Percentiles rank a stretch among this genome's conserved stretches.
These are phyloP conservation scores for Myotisia sp. DNA, from an alignment of 2,329 filamentous ascomycete genomes.

Conservation along the genomic window DNA sequence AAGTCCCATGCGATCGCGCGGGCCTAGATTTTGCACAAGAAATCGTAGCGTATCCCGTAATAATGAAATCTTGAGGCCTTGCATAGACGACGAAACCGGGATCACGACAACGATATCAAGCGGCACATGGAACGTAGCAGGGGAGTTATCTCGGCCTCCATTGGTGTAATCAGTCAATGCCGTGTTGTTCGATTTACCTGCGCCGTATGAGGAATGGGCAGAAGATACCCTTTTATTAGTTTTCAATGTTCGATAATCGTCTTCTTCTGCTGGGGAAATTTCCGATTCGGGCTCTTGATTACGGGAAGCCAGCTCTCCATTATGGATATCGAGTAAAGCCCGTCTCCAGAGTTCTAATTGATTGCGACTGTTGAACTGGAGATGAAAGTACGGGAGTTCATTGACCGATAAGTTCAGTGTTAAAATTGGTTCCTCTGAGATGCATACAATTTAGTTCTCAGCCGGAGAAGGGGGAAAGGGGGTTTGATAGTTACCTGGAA, in stretches of 20 bases:
- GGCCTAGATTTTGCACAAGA: slow-evolving; percentile 75
- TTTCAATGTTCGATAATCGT: slow-evolving; percentile 54
- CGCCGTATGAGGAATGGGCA: slow-evolving; percentile 67
- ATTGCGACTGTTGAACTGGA: slow-evolving; percentile 69
- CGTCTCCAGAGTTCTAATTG: slow-evolving; percentile 86
- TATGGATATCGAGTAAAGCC: slow-evolving; percentile 69
- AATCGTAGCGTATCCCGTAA: slow-evolving; percentile 85
- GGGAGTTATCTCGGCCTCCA: slow-evolving; percentile 38
- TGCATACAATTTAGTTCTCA: background rate
- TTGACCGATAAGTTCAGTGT: slow-evolving; percentile 81
- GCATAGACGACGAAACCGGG: slow-evolving; percentile 95
- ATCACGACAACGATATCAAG: slow-evolving; percentile 94
- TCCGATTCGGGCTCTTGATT: slow-evolving; percentile 69
- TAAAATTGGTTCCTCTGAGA: slow-evolving; percentile 61
- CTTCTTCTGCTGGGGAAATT: slow-evolving; percentile 71
- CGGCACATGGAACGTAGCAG: slow-evolving; percentile 62
- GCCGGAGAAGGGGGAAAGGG: slow-evolving; percentile 1
- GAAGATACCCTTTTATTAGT: slow-evolving; percentile 60
- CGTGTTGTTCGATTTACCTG: slow-evolving; percentile 67
- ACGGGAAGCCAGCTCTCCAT: slow-evolving; percentile 45
- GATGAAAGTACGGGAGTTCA: slow-evolving; percentile 86
- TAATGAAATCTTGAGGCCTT: slow-evolving; percentile 94
- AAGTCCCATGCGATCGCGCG: slow-evolving; percentile 88
- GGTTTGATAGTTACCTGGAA: slow-evolving; percentile 27
- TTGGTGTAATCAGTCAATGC: slow-evolving; percentile 85